A percentile compares a stretch with the other conserved stretches of the same genome.
These are phyloP conservation scores for Porpolomopsis calyptriformis DNA, from an alignment of 768 basidiomycete genomes.

Conservation along the genomic window DNA sequence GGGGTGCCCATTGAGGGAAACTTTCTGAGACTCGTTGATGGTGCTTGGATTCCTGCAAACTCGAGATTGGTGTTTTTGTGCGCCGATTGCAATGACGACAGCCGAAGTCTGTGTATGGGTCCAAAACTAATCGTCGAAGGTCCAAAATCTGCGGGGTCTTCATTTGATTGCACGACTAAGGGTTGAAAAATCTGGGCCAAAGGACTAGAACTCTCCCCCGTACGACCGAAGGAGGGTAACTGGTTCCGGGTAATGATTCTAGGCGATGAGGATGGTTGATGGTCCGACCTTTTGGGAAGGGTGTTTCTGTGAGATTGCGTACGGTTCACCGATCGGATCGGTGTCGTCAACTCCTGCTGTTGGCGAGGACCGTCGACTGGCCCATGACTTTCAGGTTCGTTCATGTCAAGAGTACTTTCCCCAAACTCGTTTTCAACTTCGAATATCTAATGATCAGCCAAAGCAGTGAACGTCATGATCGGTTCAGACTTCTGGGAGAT, in stretches of 20 bases:
- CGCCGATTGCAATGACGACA: conserved; percentile 26
- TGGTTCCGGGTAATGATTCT: conserved; percentile 25
- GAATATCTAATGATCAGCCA: conserved; percentile 46
- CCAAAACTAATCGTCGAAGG: conserved; percentile 31
- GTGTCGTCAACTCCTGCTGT: conserved; percentile 14
- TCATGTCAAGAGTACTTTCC: conserved; percentile 47
- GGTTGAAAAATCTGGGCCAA: conserved; percentile 70
- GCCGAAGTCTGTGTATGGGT: conserved; percentile 31
- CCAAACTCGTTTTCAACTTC: conserved; percentile 62
- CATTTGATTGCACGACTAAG: conserved; percentile 34
- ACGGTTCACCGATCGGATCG: conserved; percentile 19
- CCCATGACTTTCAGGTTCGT: conserved; percentile 23
- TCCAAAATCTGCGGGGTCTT: conserved; percentile 22
- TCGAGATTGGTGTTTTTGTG: conserved; percentile 2
- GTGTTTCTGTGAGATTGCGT: conserved; percentile 13
- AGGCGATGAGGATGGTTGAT: conserved; percentile 5
- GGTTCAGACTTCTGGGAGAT: not conserved
- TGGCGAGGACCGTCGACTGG: conserved; percentile 8
- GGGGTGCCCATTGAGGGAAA: conserved; percentile 16
- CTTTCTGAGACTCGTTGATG: conserved; percentile 14
- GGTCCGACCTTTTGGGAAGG: not conserved
- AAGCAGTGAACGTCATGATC: not conserved
- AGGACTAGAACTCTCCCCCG: conserved; percentile 39
- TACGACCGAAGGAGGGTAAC: conserved; percentile 34
- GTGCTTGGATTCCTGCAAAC: conserved; percentile 11